A percentile compares a stretch with the other conserved stretches of the same genome.
Evolutionary conservation across 257 asterid genomes (phyloP).

Genomic region (Solanum ossicruentum): DNA sequence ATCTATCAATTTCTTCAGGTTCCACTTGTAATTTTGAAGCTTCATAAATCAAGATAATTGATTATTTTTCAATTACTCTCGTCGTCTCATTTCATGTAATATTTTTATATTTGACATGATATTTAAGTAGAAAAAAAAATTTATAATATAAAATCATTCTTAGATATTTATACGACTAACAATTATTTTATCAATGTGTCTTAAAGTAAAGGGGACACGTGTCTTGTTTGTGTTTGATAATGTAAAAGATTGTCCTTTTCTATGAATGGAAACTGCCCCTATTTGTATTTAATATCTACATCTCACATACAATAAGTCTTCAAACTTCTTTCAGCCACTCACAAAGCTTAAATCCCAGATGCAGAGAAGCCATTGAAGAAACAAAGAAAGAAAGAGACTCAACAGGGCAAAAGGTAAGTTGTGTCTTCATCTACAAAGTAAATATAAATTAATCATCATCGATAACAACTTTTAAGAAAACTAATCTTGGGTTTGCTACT

Average conservation of each 20-base stretch:
- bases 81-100: too few relatives aligned
- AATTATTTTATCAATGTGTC: not conserved
- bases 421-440: not conserved
- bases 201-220: not conserved
- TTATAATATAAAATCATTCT: too few relatives aligned
- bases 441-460: not conserved
- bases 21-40: not conserved
- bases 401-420: conserved; percentile 1
- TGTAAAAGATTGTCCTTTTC: not conserved
- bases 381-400: not conserved
- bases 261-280: not conserved
- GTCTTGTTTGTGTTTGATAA: not conserved
- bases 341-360: not conserved
- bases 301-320: not conserved
- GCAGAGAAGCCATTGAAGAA: not conserved
- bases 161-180: too few relatives aligned
- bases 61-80: too few relatives aligned
- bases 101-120: too few relatives aligned
- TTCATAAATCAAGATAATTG: too few relatives aligned
- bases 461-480: not conserved
- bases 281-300: not conserved
- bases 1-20: not conserved
- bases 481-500: not conserved
- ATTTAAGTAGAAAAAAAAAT: too few relatives aligned
- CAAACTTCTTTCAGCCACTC: not conserved